phyloP scores from a whole-genome alignment of 805 yeast species.

The Hanseniaspora hatyaiensis region DNA sequence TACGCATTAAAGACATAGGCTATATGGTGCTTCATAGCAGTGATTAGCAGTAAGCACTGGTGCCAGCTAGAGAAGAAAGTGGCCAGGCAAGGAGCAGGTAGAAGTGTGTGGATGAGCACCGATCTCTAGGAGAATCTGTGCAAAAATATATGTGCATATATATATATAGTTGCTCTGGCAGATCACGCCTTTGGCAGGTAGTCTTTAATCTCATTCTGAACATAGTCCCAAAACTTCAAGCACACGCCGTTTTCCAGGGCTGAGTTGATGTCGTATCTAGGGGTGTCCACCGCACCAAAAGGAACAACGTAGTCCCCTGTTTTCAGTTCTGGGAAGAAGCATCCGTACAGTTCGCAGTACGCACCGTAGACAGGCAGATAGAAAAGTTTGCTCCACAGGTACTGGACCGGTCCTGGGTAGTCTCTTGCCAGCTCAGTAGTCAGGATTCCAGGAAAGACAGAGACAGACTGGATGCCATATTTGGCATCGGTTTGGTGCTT shows the following conservation, averaged over 20 bases:
- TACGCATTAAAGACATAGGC: too few species aligned
- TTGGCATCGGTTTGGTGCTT: slow-evolving; percentile 23
- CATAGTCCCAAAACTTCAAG: slow-evolving; percentile 24
- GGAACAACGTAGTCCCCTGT: slow-evolving; percentile 31
- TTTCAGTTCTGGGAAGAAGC: slow-evolving; percentile 29
- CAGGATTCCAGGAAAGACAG: slow-evolving; percentile 32
- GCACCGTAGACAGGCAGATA: slow-evolving; percentile 29
- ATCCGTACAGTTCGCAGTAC: slow-evolving; percentile 32
- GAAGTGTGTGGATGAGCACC: too few species aligned
- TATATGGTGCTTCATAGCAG: too few species aligned
- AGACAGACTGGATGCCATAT: slow-evolving; percentile 28
- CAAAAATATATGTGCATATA: background rate
- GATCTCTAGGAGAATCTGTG: too few species aligned
- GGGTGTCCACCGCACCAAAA: slow-evolving; percentile 28
- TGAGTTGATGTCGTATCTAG: slow-evolving; percentile 24
- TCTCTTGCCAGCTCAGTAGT: slow-evolving; percentile 28
- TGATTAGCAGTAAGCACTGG: too few species aligned
- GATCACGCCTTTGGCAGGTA: slow-evolving; percentile 12
- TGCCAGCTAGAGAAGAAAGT: too few species aligned
- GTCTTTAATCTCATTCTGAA: slow-evolving; percentile 19
- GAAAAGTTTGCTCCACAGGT: slow-evolving; percentile 17
- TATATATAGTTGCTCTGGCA: too few species aligned
- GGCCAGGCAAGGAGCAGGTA: too few species aligned
- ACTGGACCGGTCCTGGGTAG: slow-evolving; percentile 18
- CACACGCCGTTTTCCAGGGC: slow-evolving; percentile 26